These are phyloP conservation scores for Cryptosporidium andersoni DNA, from an alignment of 169 alveolate species.

Conservation along the genomic window DNA sequence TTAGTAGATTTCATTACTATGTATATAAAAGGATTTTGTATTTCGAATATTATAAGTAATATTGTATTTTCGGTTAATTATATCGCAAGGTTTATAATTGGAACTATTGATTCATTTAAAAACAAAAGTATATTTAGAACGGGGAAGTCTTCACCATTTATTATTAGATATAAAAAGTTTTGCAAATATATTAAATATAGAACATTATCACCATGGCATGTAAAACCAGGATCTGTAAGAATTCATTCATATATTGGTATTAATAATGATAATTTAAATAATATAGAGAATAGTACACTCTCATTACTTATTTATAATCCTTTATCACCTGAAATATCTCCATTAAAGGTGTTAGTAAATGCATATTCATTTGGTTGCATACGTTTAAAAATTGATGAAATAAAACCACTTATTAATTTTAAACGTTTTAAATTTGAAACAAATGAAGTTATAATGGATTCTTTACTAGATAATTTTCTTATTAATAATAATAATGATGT, in stretches of 20 bases:
- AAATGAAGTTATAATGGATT: slow-evolving; percentile 41
- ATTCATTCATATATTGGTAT: not conserved
- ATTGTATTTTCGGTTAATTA: too few species aligned
- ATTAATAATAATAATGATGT: slow-evolving; percentile 8
- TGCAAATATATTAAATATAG: slow-evolving; percentile 9
- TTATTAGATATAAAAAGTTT: slow-evolving; percentile 49
- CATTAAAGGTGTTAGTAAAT: slow-evolving; percentile 21
- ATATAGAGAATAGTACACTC: not conserved
- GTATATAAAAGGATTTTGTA: too few species aligned
- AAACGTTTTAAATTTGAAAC: slow-evolving; percentile 14
- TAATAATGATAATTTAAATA: slow-evolving; percentile 8
- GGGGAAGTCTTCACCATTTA: slow-evolving; percentile 60
- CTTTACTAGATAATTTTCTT: slow-evolving; percentile 11
- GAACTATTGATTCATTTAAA: slow-evolving; percentile 12
- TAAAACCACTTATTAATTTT: slow-evolving; percentile 22
- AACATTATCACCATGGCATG: slow-evolving; percentile 38
- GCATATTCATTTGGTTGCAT: slow-evolving; percentile 37
- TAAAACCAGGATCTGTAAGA: slow-evolving; percentile 13
- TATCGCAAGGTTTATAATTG: slow-evolving; percentile 17
- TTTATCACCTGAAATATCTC: slow-evolving; percentile 18
- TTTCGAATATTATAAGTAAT: too few species aligned
- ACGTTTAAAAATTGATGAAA: slow-evolving; percentile 37
- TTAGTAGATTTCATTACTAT: too few species aligned
- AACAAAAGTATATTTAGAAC: slow-evolving; percentile 40
- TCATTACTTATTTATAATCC: slow-evolving; percentile 32